Percentiles rank a stretch among this genome's conserved stretches.
Evolutionary conservation across 768 basidiomycete species (phyloP).

Genomic region (Pleurotus giganteus): DNA sequence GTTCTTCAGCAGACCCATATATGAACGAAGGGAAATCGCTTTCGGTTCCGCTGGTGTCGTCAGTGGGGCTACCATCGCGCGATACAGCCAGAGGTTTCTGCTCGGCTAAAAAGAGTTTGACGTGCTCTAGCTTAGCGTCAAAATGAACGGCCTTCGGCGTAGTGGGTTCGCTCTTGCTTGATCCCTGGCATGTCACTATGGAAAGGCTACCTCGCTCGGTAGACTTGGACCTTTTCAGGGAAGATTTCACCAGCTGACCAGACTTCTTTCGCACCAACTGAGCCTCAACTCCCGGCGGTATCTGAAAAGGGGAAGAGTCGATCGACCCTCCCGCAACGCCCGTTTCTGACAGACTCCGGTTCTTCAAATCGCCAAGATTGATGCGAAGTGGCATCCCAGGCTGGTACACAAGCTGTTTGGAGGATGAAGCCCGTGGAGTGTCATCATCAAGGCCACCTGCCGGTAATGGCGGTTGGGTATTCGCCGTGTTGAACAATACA

Average conservation of each 20-base stretch:
- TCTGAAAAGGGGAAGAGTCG: conserved; percentile 21
- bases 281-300: conserved; percentile 28
- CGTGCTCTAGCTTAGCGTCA: conserved; percentile 86
- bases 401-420: conserved; percentile 33
- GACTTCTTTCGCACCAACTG: conserved; percentile 85
- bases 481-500: conserved; percentile 20
- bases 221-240: conserved; percentile 73
- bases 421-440: conserved; percentile 26
- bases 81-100: conserved; percentile 95
- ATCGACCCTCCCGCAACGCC: conserved; percentile 14
- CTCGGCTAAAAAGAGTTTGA: conserved; percentile 92
- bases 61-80: conserved; percentile 85
- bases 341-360: conserved; percentile 29
- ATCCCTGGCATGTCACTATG: conserved; percentile 45
- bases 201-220: conserved; percentile 47
- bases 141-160: conserved; percentile 88
- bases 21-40: conserved; percentile 73
- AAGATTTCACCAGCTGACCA: conserved; percentile 89
- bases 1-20: conserved; percentile 41
- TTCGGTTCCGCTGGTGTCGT: conserved; percentile 78
- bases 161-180: conserved; percentile 74
- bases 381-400: conserved; percentile 38
- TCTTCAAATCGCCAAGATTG: conserved; percentile 21
- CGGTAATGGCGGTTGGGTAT: conserved; percentile 9
- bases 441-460: conserved; percentile 19